A percentile compares a stretch with the other conserved stretches of the same genome.
Evolutionary conservation across 164 flowering plant species (phyloP).

Genomic region (Santalum album): DNA sequence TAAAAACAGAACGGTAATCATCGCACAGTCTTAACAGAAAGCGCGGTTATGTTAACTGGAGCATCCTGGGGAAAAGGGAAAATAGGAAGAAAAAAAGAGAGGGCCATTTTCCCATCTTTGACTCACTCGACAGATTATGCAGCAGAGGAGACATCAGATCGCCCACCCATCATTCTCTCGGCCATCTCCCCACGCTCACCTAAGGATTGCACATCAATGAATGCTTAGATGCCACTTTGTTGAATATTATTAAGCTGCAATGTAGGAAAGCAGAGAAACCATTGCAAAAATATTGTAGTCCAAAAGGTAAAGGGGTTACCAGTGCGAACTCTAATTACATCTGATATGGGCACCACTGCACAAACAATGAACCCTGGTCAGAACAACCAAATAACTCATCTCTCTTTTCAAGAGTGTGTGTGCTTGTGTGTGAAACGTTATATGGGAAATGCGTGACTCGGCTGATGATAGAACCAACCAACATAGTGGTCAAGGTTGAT

Average conservation of each 20-base stretch:
- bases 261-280: not conserved
- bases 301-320: constrained; percentile 34
- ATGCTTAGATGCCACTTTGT: not conserved
- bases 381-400: not conserved
- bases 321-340: constrained; percentile 83
- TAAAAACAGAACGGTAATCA: no score
- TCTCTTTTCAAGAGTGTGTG: no score
- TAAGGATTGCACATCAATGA: constrained; percentile 12
- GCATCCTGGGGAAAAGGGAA: no score
- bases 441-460: no score
- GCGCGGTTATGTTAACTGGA: no score
- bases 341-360: constrained; percentile 86
- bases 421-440: no score
- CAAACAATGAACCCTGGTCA: constrained; percentile 9
- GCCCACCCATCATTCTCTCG: constrained; percentile 86
- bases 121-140: constrained; percentile 3
- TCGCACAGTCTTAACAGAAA: no score
- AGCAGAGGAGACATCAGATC: constrained; percentile 36
- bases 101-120: not conserved
- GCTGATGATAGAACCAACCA: no score
- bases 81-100: not conserved
- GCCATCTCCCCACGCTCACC: constrained; percentile 89
- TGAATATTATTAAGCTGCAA: not conserved
- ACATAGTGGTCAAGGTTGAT: no score
- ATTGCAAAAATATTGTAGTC: not conserved